A percentile compares a stretch with the other conserved stretches of the same genome.
phyloP scores from a whole-genome alignment of 257 asterid genomes.

The Forsythia viridissima region DNA sequence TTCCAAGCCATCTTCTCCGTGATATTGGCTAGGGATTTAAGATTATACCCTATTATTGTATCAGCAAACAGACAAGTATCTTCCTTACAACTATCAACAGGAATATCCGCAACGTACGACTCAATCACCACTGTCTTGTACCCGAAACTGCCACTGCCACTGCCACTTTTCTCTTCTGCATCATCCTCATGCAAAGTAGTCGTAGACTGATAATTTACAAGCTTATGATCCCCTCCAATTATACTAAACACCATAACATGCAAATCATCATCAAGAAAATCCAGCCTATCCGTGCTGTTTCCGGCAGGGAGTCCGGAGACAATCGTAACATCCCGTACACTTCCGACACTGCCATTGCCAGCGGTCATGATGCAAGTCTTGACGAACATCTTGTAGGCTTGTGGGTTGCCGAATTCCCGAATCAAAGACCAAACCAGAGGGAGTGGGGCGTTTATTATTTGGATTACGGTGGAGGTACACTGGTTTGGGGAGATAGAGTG shows the following conservation, averaged over 20 bases:
- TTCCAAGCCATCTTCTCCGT: slow-evolving; percentile 27
- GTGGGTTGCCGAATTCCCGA: slow-evolving; percentile 42
- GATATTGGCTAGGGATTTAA: slow-evolving; percentile 39
- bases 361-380: slow-evolving; percentile 25
- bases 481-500: slow-evolving; percentile 28
- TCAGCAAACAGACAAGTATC: slow-evolving; percentile 58
- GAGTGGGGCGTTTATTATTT: slow-evolving; percentile 46
- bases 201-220: slow-evolving; percentile 48
- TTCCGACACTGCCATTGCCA: slow-evolving; percentile 49
- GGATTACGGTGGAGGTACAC: slow-evolving; percentile 40
- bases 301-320: not conserved
- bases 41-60: slow-evolving; percentile 44
- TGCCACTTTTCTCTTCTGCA: slow-evolving; percentile 1
- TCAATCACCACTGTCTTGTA: slow-evolving; percentile 48
- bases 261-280: slow-evolving; percentile 48
- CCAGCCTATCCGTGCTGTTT: slow-evolving; percentile 50
- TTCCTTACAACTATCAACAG: slow-evolving; percentile 41
- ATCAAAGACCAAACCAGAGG: slow-evolving; percentile 53
- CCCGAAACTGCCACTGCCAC: no score
- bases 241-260: no score
- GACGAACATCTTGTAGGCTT: slow-evolving; percentile 47
- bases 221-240: slow-evolving; percentile 51
- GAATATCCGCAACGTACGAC: slow-evolving; percentile 61
- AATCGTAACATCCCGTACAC: slow-evolving; percentile 51
- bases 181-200: slow-evolving; percentile 32